Percentiles rank a stretch among this genome's conserved stretches.
Conservation (phyloP, 2,329 filamentous ascomycete species). For the Xylariaceae sp. region DNA sequence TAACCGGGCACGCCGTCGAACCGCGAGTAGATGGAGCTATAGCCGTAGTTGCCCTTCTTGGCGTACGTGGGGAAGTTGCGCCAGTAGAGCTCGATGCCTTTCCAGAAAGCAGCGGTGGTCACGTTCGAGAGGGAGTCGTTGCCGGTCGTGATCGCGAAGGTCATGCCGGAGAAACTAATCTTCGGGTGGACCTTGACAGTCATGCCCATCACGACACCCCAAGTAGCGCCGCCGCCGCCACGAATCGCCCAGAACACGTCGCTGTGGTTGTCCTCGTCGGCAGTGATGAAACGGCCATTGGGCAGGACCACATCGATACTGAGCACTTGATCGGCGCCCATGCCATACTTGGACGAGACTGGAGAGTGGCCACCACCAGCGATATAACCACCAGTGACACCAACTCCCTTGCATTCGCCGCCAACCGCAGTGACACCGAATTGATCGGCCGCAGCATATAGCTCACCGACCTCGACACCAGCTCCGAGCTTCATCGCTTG, state of each 20-base stretch:
- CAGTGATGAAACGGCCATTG: slow-evolving; percentile 37
- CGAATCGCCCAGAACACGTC: slow-evolving; percentile 46
- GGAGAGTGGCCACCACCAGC: slow-evolving; percentile 49
- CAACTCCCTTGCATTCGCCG: slow-evolving; percentile 47
- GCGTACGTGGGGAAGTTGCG: slow-evolving; percentile 25
- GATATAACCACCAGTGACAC: slow-evolving; percentile 39
- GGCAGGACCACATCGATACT: slow-evolving; percentile 42
- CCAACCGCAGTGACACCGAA: slow-evolving; percentile 45
- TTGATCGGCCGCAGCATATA: slow-evolving; percentile 46
- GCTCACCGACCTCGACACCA: slow-evolving; percentile 47
- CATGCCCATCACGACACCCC: slow-evolving; percentile 35
- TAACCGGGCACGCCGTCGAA: slow-evolving; percentile 11
- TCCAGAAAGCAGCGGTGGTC: slow-evolving; percentile 20
- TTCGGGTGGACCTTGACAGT: slow-evolving; percentile 31
- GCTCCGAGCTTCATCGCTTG: slow-evolving; percentile 51
- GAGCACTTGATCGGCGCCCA: slow-evolving; percentile 44
- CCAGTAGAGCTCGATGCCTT: slow-evolving; percentile 28
- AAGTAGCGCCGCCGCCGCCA: slow-evolving; percentile 39
- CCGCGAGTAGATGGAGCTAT: slow-evolving; percentile 14
- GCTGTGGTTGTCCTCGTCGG: slow-evolving; percentile 32
- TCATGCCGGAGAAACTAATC: slow-evolving; percentile 31
- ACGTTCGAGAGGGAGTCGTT: slow-evolving; percentile 18
- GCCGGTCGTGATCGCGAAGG: slow-evolving; percentile 22
- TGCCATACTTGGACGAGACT: slow-evolving; percentile 40
- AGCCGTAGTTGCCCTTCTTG: slow-evolving; percentile 22